phyloP scores from a whole-genome alignment of 441 rosid species.

The Aquilaria agallochum region DNA sequence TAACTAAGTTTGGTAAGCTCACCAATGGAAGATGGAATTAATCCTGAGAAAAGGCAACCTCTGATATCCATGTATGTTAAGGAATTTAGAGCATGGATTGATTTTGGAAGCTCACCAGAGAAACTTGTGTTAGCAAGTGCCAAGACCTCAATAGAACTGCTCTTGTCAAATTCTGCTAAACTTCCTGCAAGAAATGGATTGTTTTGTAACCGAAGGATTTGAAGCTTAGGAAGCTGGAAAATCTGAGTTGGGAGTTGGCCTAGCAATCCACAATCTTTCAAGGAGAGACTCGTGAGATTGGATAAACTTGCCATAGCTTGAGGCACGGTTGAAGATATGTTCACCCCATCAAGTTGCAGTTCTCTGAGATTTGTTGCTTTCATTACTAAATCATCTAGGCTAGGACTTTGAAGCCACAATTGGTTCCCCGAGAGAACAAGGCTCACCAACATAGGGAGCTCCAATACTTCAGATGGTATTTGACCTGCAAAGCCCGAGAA shows the following conservation, averaged over 20 bases:
- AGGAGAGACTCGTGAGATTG: neutral
- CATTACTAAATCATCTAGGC: conserved; percentile 1
- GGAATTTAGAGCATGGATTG: conserved; percentile 16
- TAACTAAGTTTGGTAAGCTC: conserved; percentile 7
- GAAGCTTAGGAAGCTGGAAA: conserved; percentile 16
- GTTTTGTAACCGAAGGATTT: neutral
- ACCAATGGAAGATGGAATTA: conserved; percentile 6
- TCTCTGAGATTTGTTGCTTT: neutral
- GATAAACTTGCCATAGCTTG: conserved; percentile 7
- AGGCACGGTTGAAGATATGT: conserved; percentile 1
- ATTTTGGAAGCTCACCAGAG: conserved; percentile 16
- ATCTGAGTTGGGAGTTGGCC: conserved; percentile 19
- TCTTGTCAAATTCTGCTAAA: neutral
- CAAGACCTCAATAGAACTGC: neutral
- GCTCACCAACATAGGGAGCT: conserved; percentile 13
- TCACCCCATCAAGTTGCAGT: neutral
- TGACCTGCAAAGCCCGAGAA: neutral
- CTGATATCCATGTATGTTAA: neutral
- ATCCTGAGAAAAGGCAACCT: conserved; percentile 4
- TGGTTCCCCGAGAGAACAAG: conserved; percentile 10
- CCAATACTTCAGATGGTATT: conserved; percentile 1
- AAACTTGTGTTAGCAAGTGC: neutral
- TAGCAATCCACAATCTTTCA: neutral
- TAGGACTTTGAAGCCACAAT: neutral
- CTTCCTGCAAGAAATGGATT: conserved; percentile 4